Percentiles rank a stretch among this genome's conserved stretches.
These are phyloP conservation scores for Acanthochlamys bracteata DNA, from an alignment of 106 monocot genomes.

Conservation along the genomic window DNA sequence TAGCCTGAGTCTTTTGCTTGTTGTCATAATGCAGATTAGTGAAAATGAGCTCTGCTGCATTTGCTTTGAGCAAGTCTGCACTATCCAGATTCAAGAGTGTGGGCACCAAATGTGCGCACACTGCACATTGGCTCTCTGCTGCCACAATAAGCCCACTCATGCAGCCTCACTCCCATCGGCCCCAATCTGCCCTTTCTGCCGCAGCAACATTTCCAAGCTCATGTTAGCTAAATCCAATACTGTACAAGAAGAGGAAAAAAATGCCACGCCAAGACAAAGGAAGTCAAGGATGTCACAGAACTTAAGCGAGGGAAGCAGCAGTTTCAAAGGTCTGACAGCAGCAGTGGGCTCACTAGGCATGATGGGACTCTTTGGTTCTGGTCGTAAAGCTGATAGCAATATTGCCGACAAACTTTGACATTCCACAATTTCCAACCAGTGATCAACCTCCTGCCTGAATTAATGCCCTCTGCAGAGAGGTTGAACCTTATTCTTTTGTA, in stretches of 20 bases:
- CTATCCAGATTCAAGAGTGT: conserved; percentile 76
- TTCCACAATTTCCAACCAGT: background rate
- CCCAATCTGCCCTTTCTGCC: conserved; percentile 85
- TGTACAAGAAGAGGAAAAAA: conserved; percentile 18
- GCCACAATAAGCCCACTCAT: conserved; percentile 84
- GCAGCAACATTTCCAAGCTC: conserved; percentile 60
- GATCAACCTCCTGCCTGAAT: too few relatives aligned
- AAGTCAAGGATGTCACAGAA: conserved; percentile 32
- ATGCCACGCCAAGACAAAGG: conserved; percentile 25
- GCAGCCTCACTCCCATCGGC: conserved; percentile 27
- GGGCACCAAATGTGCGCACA: conserved; percentile 96
- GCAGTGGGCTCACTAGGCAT: conserved; percentile 63
- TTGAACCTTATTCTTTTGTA: too few relatives aligned
- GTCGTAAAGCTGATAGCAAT: conserved; percentile 33
- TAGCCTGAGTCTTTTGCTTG: background rate
- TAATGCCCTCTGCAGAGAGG: too few relatives aligned
- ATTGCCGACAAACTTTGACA: conserved; percentile 46
- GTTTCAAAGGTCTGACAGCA: conserved; percentile 75
- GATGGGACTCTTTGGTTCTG: conserved; percentile 40
- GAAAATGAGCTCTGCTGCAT: conserved; percentile 77
- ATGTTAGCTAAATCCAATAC: conserved; percentile 36
- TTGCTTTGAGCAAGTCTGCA: conserved; percentile 89
- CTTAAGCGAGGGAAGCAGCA: conserved; percentile 80
- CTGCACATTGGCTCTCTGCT: conserved; percentile 83
- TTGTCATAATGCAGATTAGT: conserved; percentile 27